Evolutionary conservation across 1,139 yeast genomes (phyloP), one percentile per base, ranked within the genome.

Genomic region (Protomyces macrosporus): DNA sequence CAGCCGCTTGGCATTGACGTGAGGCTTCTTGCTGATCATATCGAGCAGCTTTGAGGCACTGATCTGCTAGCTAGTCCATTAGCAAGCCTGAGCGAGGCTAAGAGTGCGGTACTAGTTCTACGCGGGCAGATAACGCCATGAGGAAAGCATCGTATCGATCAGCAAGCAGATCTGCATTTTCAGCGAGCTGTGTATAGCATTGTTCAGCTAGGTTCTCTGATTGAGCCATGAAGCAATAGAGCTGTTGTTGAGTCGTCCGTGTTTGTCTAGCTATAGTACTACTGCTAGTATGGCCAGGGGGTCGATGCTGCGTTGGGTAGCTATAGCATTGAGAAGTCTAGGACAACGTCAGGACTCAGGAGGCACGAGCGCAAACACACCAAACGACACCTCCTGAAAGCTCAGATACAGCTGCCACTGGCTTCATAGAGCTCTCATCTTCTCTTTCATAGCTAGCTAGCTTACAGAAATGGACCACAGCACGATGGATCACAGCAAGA

Each of bases 21-120:
- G n/a, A 36, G n/a, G 56, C 62, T 35, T 58, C 34, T 52, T 58
- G 62, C 16, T 53, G 35, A 1, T 51, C 52, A 33, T 58, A 58
- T 6, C 52, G 53, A n/a, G 58, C 63, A 12, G 63, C 58, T 5
- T 39, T 37, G 35, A 52, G 16, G 23, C 58, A 53, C 39, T 53
- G 63, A 1, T 53, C 58, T 5, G 63, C 57, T 23, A 60, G 45
- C 63, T 60, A 30, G 6, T 6, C 16, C 42, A 7, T n/a, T n/a
- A 12, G 14, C 16, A 16, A 10, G n/a, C 2, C 10, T 10, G 5
- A 12, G 37, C 6, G 16, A n/a, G 9, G 32, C 30, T 6, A 33
- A 30, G n/a, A 7, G 14, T 9, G 9, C 23, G 50, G 34, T 32
- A 53, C 58, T 32, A 40, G 45, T 12, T 60, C 63, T 6, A 52